These are phyloP conservation scores for Epichloe coenophiala DNA, from an alignment of 2,329 filamentous ascomycete species.

Conservation along the genomic window DNA sequence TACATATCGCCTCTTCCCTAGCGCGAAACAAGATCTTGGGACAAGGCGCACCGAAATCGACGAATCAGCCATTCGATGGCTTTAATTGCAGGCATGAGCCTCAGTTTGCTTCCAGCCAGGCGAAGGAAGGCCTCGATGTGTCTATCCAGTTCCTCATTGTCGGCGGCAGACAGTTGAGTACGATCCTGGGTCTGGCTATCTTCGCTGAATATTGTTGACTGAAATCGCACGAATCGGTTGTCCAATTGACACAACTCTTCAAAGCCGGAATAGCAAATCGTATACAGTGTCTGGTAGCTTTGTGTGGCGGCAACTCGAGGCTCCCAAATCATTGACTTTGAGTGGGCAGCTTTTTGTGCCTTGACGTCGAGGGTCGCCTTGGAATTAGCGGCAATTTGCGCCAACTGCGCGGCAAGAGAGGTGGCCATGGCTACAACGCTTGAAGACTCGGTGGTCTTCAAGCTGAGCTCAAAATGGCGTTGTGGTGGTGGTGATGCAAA, in stretches of 20 bases:
- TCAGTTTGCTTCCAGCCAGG: conserved; percentile 60
- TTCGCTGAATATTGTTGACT: conserved; percentile 74
- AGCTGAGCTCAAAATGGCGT: conserved; percentile 2
- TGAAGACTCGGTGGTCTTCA: conserved; percentile 7
- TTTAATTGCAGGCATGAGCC: conserved; percentile 79
- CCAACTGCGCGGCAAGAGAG: conserved; percentile 83
- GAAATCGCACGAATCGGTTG: conserved; percentile 60
- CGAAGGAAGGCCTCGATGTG: conserved; percentile 73
- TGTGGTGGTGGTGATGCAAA: background rate
- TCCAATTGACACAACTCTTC: conserved; percentile 85
- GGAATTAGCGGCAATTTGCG: conserved; percentile 78
- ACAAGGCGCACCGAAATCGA: conserved; percentile 58
- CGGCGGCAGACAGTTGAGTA: conserved; percentile 63
- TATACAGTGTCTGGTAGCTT: conserved; percentile 79
- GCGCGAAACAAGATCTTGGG: background rate
- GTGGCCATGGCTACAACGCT: conserved; percentile 50
- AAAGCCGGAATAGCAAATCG: conserved; percentile 78
- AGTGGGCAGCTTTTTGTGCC: conserved; percentile 81
- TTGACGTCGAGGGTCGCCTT: conserved; percentile 86
- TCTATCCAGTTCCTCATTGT: conserved; percentile 70
- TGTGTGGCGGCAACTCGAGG: conserved; percentile 71
- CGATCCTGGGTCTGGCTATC: conserved; percentile 85
- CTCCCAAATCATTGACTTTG: conserved; percentile 91
- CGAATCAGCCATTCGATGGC: conserved; percentile 90
- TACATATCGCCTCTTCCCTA: background rate